Conservation (phyloP, 495 filamentous ascomycete genomes). For the Hypoxylon perforatum region DNA sequence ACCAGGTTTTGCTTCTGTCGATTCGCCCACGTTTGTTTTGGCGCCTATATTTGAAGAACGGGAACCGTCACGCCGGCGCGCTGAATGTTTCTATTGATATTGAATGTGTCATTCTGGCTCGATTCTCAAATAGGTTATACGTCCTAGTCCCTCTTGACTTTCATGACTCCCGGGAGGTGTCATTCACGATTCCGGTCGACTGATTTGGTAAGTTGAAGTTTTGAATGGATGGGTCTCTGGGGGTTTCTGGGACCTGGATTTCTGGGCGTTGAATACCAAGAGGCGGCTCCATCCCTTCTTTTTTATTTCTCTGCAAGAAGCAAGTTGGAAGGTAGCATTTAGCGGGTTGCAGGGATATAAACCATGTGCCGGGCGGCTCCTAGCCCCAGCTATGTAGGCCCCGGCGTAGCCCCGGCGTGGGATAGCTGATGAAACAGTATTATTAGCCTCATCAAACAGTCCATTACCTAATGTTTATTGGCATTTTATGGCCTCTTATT, state of each 20-base stretch:
- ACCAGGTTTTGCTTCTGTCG: not conserved
- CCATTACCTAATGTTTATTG: slow-evolving; percentile 34
- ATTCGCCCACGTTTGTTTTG: not conserved
- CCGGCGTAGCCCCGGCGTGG: not conserved
- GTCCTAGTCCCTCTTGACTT: not conserved
- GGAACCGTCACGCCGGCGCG: not conserved
- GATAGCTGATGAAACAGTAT: slow-evolving; percentile 28
- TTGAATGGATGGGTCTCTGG: slow-evolving; percentile 20
- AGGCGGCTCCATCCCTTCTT: slow-evolving; percentile 20
- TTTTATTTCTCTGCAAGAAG: slow-evolving; percentile 11
- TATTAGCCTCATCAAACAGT: slow-evolving; percentile 22
- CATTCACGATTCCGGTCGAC: slow-evolving; percentile 13
- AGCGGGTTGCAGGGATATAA: slow-evolving; percentile 2
- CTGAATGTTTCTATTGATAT: not conserved
- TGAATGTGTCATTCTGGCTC: not conserved
- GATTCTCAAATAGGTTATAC: slow-evolving; percentile 5
- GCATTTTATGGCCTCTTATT: slow-evolving; percentile 17
- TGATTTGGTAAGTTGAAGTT: slow-evolving; percentile 14
- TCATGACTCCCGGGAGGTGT: not conserved
- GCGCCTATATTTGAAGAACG: not conserved
- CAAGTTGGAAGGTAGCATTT: slow-evolving; percentile 8
- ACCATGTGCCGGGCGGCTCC: slow-evolving; percentile 24
- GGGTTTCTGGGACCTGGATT: slow-evolving; percentile 19
- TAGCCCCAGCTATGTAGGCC: not conserved
- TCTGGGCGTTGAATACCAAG: slow-evolving; percentile 30